A percentile compares a stretch with the other conserved stretches of the same genome.
Evolutionary conservation across 257 asterid species (phyloP).

Genomic region (Salvia splendens): DNA sequence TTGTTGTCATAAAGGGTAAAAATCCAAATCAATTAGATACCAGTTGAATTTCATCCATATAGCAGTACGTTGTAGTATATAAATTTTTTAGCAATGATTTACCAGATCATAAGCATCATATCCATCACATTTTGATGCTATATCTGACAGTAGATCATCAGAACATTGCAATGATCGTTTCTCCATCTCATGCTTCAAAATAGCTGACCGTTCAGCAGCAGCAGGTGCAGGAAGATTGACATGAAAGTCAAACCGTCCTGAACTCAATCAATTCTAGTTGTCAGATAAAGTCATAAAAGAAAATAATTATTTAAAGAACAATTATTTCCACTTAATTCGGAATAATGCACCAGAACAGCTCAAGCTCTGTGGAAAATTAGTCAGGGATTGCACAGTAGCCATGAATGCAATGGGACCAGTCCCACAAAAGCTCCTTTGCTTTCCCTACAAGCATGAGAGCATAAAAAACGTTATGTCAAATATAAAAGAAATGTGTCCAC

Average conservation of each 20-base stretch:
- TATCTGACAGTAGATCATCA: too few species aligned
- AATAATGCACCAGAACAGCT: constrained; percentile 75
- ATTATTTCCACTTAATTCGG: constrained; percentile 5
- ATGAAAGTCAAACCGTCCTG: constrained; percentile 96
- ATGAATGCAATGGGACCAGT: constrained; percentile 84
- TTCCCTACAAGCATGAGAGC: constrained; percentile 50
- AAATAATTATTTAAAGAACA: not conserved
- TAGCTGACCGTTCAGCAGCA: constrained; percentile 79
- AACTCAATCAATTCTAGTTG: constrained; percentile 31
- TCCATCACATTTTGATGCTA: too few species aligned
- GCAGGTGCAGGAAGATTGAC: constrained; percentile 89
- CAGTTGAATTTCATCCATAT: constrained; percentile 27
- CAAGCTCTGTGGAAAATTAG: constrained; percentile 81
- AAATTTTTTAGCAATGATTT: constrained; percentile 33
- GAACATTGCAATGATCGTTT: constrained; percentile 81
- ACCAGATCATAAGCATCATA: too few species aligned
- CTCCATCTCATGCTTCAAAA: constrained; percentile 75
- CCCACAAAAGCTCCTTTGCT: constrained; percentile 62
- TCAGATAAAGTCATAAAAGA: constrained; percentile 30
- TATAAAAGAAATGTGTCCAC: not conserved
- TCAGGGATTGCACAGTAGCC: constrained; percentile 79
- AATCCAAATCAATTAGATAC: constrained; percentile 19
- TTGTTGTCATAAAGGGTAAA: constrained; percentile 16
- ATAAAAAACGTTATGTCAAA: constrained; percentile 22
- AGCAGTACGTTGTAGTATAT: constrained; percentile 17